phyloP scores from a whole-genome alignment of 345 rosid species.

The Noccaea bulbosa region DNA sequence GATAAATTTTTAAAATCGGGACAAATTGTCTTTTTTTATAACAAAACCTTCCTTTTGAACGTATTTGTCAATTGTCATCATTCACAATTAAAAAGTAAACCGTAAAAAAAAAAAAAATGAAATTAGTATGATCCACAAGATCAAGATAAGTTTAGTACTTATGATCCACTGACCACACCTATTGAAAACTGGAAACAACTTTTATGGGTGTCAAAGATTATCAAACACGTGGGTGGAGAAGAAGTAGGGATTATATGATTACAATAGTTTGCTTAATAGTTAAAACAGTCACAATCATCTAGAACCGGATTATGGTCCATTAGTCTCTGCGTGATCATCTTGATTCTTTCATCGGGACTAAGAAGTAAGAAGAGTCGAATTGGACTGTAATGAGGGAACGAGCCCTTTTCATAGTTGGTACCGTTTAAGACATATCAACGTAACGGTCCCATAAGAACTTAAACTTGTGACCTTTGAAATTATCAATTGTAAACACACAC shows the following conservation, averaged over 20 bases:
- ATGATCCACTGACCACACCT: neutral
- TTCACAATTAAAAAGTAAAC: neutral
- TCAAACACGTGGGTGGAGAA: conserved; percentile 37
- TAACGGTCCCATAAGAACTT: neutral
- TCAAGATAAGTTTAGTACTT: neutral
- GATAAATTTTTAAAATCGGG: neutral
- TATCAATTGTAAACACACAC: neutral
- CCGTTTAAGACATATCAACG: conserved; percentile 14
- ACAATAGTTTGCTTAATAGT: conserved; percentile 27
- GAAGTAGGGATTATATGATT: conserved; percentile 10
- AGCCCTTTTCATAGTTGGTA: conserved; percentile 17
- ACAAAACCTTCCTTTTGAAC: neutral
- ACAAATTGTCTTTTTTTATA: neutral
- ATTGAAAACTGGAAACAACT: neutral
- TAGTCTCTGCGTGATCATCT: conserved; percentile 24
- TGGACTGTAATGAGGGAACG: neutral
- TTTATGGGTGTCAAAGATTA: conserved; percentile 7
- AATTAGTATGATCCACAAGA: conserved; percentile 8
- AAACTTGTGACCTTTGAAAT: neutral
- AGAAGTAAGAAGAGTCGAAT: neutral
- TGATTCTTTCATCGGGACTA: neutral
- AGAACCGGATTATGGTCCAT: conserved; percentile 1
- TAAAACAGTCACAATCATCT: conserved; percentile 32
- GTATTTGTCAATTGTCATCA: neutral
- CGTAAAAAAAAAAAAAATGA: neutral